phyloP scores from a whole-genome alignment of 2,329 filamentous ascomycete species.

The Anisogramma anomala region DNA sequence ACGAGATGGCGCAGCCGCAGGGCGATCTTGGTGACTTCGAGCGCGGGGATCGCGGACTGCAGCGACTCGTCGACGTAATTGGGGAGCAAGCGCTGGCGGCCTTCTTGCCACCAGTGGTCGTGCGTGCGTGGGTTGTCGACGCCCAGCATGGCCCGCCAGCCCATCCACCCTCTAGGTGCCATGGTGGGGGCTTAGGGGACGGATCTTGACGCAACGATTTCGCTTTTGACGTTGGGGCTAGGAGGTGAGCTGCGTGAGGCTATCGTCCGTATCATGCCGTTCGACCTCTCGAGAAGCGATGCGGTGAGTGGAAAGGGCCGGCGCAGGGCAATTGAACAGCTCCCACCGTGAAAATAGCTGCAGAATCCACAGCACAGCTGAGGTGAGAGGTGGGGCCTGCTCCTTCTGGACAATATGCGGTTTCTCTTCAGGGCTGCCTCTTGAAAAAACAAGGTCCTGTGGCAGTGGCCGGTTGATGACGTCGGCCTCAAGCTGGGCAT shows the following conservation, averaged over 20 bases:
- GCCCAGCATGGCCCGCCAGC: conserved; percentile 23
- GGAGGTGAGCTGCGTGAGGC: neutral
- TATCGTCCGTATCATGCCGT: too few species aligned
- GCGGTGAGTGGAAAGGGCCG: too few species aligned
- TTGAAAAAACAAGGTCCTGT: too few species aligned
- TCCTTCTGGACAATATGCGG: too few species aligned
- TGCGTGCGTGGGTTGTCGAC: conserved; percentile 25
- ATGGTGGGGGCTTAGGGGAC: conserved; percentile 1
- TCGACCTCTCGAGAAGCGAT: too few species aligned
- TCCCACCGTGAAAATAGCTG: too few species aligned
- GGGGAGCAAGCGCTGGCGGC: conserved; percentile 47
- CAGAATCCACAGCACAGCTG: too few species aligned
- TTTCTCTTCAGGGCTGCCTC: too few species aligned
- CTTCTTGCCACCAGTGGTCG: conserved; percentile 30
- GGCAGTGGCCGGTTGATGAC: too few species aligned
- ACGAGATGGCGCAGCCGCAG: conserved; percentile 84
- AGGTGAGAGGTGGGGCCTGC: too few species aligned
- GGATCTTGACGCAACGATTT: neutral
- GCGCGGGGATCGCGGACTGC: conserved; percentile 57
- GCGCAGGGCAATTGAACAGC: too few species aligned
- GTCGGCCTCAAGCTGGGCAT: too few species aligned
- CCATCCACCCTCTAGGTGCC: conserved; percentile 12
- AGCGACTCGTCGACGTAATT: conserved; percentile 45
- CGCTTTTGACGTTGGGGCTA: neutral
- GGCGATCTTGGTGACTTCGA: conserved; percentile 79